phyloP scores from a whole-genome alignment of 2,329 filamentous ascomycete species.

The Stagonosporopsis vannaccii region DNA sequence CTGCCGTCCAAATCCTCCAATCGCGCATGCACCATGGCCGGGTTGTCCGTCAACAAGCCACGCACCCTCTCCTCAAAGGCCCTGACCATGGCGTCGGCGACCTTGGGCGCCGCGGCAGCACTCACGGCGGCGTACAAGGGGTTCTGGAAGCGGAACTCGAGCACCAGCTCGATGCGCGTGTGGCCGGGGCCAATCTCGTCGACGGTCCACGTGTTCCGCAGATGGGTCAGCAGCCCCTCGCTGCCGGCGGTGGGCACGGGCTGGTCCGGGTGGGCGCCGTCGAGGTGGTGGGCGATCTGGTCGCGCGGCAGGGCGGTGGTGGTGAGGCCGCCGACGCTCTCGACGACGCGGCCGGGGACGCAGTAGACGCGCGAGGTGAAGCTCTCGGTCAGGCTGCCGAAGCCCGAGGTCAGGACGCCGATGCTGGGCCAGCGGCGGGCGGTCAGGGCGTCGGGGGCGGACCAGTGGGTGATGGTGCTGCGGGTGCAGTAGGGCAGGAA shows the following conservation, averaged over 20 bases:
- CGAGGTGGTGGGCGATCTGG: constrained; percentile 53
- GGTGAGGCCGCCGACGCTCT: constrained; percentile 73
- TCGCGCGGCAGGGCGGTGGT: constrained; percentile 54
- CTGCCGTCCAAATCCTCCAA: constrained; percentile 41
- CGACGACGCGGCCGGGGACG: constrained; percentile 73
- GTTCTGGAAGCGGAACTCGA: constrained; percentile 86
- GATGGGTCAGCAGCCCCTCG: constrained; percentile 66
- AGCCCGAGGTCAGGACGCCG: constrained; percentile 84
- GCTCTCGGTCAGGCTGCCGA: constrained; percentile 80
- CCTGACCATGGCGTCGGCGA: constrained; percentile 87
- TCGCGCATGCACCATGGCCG: constrained; percentile 29
- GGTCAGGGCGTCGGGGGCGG: constrained; percentile 58
- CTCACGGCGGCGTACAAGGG: constrained; percentile 87
- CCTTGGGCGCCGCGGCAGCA: constrained; percentile 79
- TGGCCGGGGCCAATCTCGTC: constrained; percentile 54
- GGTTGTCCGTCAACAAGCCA: constrained; percentile 54
- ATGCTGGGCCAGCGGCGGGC: constrained; percentile 70
- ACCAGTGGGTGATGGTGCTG: constrained; percentile 79
- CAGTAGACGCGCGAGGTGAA: constrained; percentile 85
- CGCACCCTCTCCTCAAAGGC: constrained; percentile 87
- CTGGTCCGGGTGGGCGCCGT: constrained; percentile 14
- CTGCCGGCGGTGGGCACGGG: constrained; percentile 2
- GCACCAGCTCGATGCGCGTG: constrained; percentile 77
- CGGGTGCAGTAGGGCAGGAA: constrained; percentile 93
- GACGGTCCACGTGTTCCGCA: constrained; percentile 75